Evolutionary conservation across 108 stramenopile genomes (phyloP), one percentile per base, ranked within the genome.

Genomic region (Discostella stelligeroides): DNA sequence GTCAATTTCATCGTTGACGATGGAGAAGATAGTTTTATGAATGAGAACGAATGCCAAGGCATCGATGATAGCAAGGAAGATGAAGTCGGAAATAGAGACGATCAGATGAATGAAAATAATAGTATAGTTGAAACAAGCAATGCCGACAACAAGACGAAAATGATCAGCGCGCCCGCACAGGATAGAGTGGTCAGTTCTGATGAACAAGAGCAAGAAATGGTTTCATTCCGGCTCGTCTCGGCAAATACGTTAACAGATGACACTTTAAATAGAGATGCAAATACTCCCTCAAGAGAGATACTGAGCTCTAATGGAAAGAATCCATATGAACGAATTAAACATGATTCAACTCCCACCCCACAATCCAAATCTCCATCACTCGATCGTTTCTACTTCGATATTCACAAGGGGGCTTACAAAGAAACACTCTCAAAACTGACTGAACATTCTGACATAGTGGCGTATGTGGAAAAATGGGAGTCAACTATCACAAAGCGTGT

Each of bases 391-490:
- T 80, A 76, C 61, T 70, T 47, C 64, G 74, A 75, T 57, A 70
- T 80, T 13, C 79, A 76, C 45, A 61, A 75, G 45, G 55, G 17
- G 15, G 51, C 62, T 38, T 64, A 72, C 75, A 71, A 45, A 15
- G 70, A 76, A 48, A 65, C 63, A n/a, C 54, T 56, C 11, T 48
- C 51, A 2, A 60, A 71, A 42, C 21, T 76, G 21, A 28, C 62
- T 17, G 60, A 72, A 29, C 63, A 75, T 40, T 34, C 15, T 7
- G 66, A 64, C 49, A 60, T 80, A 0, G 70, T 80, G 14, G 50
- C 65, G 4, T 81, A 81, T 39, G 42, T 62, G n/a, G 75, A 77
- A 54, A 64, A 77, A 21, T 81, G 80, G 80, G 75, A 76, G 20
- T 37, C 56, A 4, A 57, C 46, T 8, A 53, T 81, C 14, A 46